Evolutionary conservation across 768 basidiomycete genomes (phyloP).

Genomic region (Strobilomyces confusus): DNA sequence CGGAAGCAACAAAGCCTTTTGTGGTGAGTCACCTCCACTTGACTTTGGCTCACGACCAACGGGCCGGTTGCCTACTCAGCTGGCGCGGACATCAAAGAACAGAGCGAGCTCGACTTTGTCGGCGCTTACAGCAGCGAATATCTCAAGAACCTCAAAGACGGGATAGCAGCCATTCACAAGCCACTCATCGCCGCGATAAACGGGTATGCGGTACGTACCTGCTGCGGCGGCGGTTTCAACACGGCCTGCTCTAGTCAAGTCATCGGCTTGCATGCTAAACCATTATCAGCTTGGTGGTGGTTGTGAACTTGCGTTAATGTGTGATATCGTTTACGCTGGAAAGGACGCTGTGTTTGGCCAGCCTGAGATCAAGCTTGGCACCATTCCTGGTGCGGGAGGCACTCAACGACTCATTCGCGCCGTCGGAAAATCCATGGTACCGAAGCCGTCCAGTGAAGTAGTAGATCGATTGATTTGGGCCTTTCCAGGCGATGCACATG

Average conservation of each 20-base stretch:
- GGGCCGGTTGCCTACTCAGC: conserved; percentile 34
- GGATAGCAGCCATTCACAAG: conserved; percentile 59
- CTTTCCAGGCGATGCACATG: conserved; percentile 49
- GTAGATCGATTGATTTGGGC: background rate
- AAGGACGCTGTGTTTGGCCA: conserved; percentile 89
- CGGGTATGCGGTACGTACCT: conserved; percentile 67
- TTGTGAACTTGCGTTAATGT: conserved; percentile 94
- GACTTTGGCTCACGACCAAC: background rate
- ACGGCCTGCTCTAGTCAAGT: background rate
- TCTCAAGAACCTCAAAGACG: conserved; percentile 41
- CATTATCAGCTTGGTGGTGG: conserved; percentile 81
- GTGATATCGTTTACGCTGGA: conserved; percentile 89
- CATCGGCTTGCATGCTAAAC: background rate
- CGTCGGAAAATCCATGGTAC: conserved; percentile 71
- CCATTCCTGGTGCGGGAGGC: conserved; percentile 92
- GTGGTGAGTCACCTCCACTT: conserved; percentile 1
- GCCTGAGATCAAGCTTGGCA: conserved; percentile 92
- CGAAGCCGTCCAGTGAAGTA: background rate
- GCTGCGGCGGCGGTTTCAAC: too few species aligned
- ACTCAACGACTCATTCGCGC: conserved; percentile 84
- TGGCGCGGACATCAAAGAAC: conserved; percentile 98
- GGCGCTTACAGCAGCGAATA: conserved; percentile 44
- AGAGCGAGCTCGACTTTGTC: conserved; percentile 76
- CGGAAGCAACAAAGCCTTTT: conserved; percentile 82
- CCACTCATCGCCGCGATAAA: conserved; percentile 93